Conservation (phyloP, 2,329 filamentous ascomycete genomes). For the Fusarium equiseti region DNA sequence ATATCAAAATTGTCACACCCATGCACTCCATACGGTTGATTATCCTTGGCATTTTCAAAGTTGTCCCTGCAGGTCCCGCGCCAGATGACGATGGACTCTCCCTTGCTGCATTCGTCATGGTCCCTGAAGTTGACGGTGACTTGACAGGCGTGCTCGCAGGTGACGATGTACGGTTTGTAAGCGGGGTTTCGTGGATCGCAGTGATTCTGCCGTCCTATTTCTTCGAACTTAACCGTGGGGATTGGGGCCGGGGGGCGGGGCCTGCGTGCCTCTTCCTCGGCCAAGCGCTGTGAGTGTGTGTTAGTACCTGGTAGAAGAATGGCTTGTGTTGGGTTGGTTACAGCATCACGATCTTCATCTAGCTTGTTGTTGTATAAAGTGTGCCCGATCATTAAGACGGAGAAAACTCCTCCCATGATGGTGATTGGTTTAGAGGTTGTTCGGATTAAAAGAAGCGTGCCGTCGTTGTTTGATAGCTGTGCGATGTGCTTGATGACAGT, state of each 20-base stretch:
- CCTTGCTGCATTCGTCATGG: background rate
- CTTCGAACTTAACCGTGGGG: background rate
- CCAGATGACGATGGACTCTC: background rate
- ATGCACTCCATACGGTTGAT: fast-evolving
- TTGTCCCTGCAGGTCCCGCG: background rate
- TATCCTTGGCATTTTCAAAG: background rate
- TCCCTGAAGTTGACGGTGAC: no score
- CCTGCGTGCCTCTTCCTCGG: no score
- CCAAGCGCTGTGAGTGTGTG: background rate
- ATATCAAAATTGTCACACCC: no score
- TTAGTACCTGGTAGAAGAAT: background rate
- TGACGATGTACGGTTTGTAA: no score
- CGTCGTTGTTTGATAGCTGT: background rate
- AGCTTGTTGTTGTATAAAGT: no score
- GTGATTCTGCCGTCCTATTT: background rate
- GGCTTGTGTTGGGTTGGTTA: background rate
- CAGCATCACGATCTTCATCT: no score
- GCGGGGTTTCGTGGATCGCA: background rate
- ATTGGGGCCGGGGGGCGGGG: no score
- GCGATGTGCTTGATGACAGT: background rate
- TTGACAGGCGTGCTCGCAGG: fast-evolving
- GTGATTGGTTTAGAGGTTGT: background rate
- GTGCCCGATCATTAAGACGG: no score
- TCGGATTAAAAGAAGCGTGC: background rate
- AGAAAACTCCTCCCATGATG: no score